Evolutionary conservation across 495 filamentous ascomycete genomes (phyloP).

Genomic region (Pyrenula aspistea): DNA sequence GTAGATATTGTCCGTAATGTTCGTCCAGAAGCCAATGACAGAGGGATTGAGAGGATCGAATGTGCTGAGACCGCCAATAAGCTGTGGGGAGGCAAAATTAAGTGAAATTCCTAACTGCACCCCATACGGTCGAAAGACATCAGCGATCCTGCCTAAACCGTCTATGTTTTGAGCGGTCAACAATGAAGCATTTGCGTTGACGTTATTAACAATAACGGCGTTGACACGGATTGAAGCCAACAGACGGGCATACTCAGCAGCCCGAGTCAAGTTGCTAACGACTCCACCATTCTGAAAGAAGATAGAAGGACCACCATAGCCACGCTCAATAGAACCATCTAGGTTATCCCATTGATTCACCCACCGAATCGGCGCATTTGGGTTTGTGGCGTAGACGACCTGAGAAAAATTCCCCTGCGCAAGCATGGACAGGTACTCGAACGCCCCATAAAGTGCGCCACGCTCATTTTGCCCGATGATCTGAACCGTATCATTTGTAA

Average conservation of each 20-base stretch:
- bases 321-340: conserved; percentile 57
- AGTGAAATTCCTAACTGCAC: conserved; percentile 54
- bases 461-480: conserved; percentile 59
- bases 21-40: conserved; percentile 51
- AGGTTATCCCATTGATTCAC: conserved; percentile 67
- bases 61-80: conserved; percentile 40
- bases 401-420: conserved; percentile 48
- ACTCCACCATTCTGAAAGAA: conserved; percentile 49
- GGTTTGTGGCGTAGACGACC: conserved; percentile 40
- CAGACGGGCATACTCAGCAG: conserved; percentile 51
- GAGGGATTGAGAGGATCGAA: conserved; percentile 51
- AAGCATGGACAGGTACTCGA: conserved; percentile 53
- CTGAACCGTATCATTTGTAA: conserved; percentile 27
- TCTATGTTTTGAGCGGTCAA: conserved; percentile 44
- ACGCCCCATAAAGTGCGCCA: conserved; percentile 57
- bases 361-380: conserved; percentile 53
- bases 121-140: conserved; percentile 55
- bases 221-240: conserved; percentile 58
- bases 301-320: conserved; percentile 57
- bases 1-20: conserved; percentile 47
- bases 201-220: conserved; percentile 57
- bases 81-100: conserved; percentile 54
- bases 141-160: conserved; percentile 49
- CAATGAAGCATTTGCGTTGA: conserved; percentile 52
- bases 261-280: conserved; percentile 45